phyloP scores from a whole-genome alignment of 768 basidiomycete genomes.

The Amanita pallidorosea region DNA sequence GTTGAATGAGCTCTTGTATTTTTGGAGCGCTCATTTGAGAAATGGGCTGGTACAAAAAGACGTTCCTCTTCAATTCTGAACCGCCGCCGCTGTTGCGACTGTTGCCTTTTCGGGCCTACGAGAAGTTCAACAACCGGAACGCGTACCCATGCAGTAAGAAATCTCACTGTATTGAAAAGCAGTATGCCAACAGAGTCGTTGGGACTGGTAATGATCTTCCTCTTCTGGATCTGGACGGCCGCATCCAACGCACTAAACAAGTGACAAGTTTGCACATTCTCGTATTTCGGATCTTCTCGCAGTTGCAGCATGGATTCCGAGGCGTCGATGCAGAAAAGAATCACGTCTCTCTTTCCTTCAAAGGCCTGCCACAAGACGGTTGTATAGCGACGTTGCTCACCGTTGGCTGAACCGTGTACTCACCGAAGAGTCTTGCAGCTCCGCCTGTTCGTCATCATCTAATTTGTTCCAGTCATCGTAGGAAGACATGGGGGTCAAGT shows the following conservation, averaged over 20 bases:
- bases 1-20: conserved; percentile 66
- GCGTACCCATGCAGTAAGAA: conserved; percentile 1
- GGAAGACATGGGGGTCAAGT: conserved; percentile 31
- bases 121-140: conserved; percentile 1
- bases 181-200: conserved; percentile 86
- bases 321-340: conserved; percentile 94
- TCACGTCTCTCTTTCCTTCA: conserved; percentile 74
- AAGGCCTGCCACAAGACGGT: conserved; percentile 36
- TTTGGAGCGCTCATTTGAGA: conserved; percentile 68
- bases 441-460: conserved; percentile 77
- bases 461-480: conserved; percentile 77
- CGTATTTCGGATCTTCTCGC: conserved; percentile 51
- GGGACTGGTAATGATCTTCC: conserved; percentile 81
- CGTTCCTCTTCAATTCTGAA: conserved; percentile 59
- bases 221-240: conserved; percentile 81
- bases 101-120: conserved; percentile 32
- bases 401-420: conserved; percentile 8
- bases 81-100: conserved; percentile 27
- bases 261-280: conserved; percentile 64
- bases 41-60: conserved; percentile 69
- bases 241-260: conserved; percentile 72
- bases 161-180: conserved; percentile 83
- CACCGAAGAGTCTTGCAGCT: conserved; percentile 63
- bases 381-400: conserved; percentile 2
- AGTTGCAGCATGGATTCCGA: conserved; percentile 81